Conservation (phyloP, 257 asterid species). For the Rhazya stricta region DNA sequence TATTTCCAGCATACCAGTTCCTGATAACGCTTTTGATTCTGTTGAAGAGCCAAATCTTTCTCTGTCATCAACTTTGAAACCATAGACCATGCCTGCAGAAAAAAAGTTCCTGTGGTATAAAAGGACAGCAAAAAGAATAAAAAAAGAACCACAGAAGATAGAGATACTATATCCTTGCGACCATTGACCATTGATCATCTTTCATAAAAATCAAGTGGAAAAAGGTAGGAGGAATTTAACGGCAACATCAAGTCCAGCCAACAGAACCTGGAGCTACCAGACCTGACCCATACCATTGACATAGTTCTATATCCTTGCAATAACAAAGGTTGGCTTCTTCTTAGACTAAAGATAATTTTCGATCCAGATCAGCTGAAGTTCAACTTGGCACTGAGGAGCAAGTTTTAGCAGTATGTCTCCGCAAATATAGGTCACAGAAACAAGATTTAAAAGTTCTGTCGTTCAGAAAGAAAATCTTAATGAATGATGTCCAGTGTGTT, state of each 20-base stretch:
- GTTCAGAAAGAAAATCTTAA: too few relatives aligned
- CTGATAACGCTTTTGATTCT: constrained; percentile 51
- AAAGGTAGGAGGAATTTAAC: background rate
- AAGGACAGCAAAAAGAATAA: constrained; percentile 11
- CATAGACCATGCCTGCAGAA: constrained; percentile 43
- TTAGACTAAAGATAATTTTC: background rate
- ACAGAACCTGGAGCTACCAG: background rate
- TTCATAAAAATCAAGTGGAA: background rate
- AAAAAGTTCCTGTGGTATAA: background rate
- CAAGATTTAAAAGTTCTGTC: background rate
- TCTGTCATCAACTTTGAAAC: constrained; percentile 62
- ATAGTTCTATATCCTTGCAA: background rate
- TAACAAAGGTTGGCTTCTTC: background rate
- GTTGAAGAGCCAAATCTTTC: constrained; percentile 50
- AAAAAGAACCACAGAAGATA: background rate
- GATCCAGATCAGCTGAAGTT: background rate
- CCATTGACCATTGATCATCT: background rate
- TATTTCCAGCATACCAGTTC: constrained; percentile 58
- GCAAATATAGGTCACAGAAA: background rate
- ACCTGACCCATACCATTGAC: background rate
- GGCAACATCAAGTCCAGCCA: background rate
- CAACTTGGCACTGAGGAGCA: background rate
- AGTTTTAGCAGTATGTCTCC: background rate
- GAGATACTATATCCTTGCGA: too few relatives aligned
- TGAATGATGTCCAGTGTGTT: too few relatives aligned